Conservation (phyloP, 1,284 basidiomycete species). For the Moesziomyces sp. region DNA sequence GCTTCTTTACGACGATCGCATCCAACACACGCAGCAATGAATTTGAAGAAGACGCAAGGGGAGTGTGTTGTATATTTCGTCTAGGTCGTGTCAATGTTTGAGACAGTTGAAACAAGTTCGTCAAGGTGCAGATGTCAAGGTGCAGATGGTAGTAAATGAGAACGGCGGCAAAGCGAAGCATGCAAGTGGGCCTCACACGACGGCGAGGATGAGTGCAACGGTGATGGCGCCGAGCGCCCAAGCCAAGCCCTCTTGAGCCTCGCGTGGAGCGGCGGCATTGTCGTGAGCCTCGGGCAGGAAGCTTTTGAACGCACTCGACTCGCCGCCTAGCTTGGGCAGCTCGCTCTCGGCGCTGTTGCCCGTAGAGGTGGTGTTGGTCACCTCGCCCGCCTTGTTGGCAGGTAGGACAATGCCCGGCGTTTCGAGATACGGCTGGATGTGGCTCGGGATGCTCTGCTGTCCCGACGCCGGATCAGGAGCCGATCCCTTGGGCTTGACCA, state of each 20-base stretch:
- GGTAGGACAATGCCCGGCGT: constrained; percentile 26
- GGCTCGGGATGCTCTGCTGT: constrained; percentile 15
- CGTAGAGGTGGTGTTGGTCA: constrained; percentile 15
- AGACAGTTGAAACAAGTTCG: too few relatives aligned
- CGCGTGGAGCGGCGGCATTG: not conserved
- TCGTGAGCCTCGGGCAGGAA: constrained; percentile 2
- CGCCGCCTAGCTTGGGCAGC: constrained; percentile 17
- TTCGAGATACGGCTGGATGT: constrained; percentile 19
- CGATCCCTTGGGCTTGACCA: constrained; percentile 28
- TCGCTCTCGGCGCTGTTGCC: constrained; percentile 7
- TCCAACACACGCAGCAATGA: too few relatives aligned
- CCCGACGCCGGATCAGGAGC: constrained; percentile 22
- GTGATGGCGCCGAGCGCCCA: constrained; percentile 3
- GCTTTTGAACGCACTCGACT: constrained; percentile 9
- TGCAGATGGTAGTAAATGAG: too few relatives aligned
- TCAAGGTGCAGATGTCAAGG: too few relatives aligned
- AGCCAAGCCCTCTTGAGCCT: too few relatives aligned
- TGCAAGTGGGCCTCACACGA: constrained; percentile 8
- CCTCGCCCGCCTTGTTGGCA: constrained; percentile 1
- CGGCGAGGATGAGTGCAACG: constrained; percentile 17
- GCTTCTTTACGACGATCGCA: too few relatives aligned
- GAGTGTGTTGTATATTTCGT: too few relatives aligned
- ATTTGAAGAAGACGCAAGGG: too few relatives aligned
- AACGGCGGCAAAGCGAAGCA: too few relatives aligned
- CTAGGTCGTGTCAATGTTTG: too few relatives aligned